phyloP scores from a whole-genome alignment of 192 early-diverging fungal species.

The Phycomyces blakesleeanus region DNA sequence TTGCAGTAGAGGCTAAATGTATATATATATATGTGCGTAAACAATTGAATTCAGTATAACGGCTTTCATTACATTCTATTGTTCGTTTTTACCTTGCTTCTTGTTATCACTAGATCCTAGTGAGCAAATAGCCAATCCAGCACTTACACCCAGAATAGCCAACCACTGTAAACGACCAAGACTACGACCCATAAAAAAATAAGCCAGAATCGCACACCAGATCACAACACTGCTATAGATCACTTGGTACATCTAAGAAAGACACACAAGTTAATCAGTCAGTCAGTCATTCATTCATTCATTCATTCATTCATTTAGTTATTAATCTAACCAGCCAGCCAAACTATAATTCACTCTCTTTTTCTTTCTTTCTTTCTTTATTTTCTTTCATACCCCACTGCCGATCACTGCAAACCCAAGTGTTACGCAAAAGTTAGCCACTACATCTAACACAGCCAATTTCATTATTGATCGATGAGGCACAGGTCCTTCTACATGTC shows the following conservation, averaged over 20 bases:
- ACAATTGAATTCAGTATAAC: not conserved
- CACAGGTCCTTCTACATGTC: conserved; percentile 25
- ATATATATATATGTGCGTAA: too few relatives aligned
- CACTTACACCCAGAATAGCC: conserved; percentile 49
- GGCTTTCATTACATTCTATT: too few relatives aligned
- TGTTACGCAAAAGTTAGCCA: conserved; percentile 52
- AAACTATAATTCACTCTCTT: not conserved
- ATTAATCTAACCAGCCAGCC: not conserved
- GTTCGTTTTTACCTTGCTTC: not conserved
- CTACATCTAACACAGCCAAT: conserved; percentile 44
- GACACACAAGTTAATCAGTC: too few relatives aligned
- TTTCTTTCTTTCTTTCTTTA: conserved; percentile 2
- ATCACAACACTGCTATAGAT: conserved; percentile 60
- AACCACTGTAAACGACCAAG: conserved; percentile 48
- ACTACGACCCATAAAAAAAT: conserved; percentile 47
- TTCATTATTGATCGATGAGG: conserved; percentile 29
- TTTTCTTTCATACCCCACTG: conserved; percentile 46
- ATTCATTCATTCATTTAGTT: not conserved
- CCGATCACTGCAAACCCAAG: conserved; percentile 56
- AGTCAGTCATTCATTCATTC: not conserved
- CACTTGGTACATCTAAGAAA: conserved; percentile 56
- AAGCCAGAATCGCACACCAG: conserved; percentile 59
- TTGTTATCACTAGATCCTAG: conserved; percentile 29
- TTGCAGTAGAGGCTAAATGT: conserved; percentile 3
- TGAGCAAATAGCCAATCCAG: conserved; percentile 51